phyloP scores from a whole-genome alignment of 139 green algal species.

The Coelastrella sp. region DNA sequence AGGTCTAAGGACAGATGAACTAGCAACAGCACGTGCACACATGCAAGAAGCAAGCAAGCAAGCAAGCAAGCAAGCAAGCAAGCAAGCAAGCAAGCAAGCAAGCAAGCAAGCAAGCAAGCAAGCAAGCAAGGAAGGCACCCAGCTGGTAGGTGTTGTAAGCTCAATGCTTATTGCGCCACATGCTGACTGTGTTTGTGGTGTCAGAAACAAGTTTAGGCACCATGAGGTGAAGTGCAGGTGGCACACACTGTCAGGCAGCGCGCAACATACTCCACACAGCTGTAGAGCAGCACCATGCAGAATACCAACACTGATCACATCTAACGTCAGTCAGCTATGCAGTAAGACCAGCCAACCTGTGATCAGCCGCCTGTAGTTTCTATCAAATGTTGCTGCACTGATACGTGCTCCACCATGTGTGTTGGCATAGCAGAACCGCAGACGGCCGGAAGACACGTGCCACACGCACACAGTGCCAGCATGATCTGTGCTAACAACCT shows the following conservation, averaged over 20 bases:
- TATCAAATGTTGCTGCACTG: conserved; percentile 38
- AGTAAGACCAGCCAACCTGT: conserved; percentile 32
- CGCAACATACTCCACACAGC: no score
- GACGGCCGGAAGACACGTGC: conserved; percentile 14
- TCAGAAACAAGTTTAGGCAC: no score
- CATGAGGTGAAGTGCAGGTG: no score
- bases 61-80: not conserved
- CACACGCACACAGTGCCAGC: conserved; percentile 29
- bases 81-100: not conserved
- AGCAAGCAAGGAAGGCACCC: no score
- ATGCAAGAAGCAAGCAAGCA: not conserved
- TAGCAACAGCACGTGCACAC: not conserved
- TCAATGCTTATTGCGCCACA: no score
- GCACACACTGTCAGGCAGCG: no score
- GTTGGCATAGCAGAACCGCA: conserved; percentile 17
- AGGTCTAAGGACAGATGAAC: no score
- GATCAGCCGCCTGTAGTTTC: conserved; percentile 22
- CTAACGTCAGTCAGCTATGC: not conserved
- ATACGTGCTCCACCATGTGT: conserved; percentile 33
- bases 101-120: no score
- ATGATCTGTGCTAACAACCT: conserved; percentile 38
- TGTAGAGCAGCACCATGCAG: no score
- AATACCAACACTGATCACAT: no score
- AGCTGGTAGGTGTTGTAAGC: no score
- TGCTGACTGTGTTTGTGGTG: no score